Percentiles rank a stretch among this genome's conserved stretches.
Conservation (phyloP, 106 monocot genomes). For the Dendrobium nobile region DNA sequence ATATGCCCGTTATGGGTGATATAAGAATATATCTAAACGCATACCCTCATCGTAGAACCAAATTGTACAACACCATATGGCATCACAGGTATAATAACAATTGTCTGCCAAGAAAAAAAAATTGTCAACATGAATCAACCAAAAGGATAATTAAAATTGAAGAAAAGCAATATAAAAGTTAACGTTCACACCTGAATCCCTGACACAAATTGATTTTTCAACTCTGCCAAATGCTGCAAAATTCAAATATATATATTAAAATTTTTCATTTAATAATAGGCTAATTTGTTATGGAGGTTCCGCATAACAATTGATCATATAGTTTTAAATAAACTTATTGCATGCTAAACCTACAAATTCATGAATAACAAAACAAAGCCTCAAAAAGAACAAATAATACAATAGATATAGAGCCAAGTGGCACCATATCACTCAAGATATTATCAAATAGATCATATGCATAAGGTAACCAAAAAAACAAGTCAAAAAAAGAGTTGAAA, state of each 20-base stretch:
- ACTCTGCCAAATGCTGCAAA: slow-evolving; percentile 44
- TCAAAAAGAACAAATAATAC: not conserved
- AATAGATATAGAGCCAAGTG: not conserved
- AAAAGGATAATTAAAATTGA: slow-evolving; percentile 1
- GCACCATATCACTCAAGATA: not conserved
- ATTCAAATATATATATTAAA: not conserved
- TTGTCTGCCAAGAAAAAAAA: slow-evolving; percentile 36
- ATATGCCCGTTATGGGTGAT: not conserved
- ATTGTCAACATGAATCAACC: not conserved
- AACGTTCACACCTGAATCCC: slow-evolving; percentile 55
- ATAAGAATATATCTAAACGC: not conserved
- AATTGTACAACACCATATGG: slow-evolving; percentile 75
- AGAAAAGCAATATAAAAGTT: not conserved
- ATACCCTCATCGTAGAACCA: slow-evolving; percentile 70
- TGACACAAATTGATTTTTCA: slow-evolving; percentile 44
- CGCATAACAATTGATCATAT: not conserved
- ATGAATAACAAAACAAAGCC: not conserved
- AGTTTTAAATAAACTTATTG: not conserved
- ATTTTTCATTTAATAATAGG: not conserved
- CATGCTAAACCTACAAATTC: not conserved
- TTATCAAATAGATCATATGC: not conserved
- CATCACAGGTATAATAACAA: slow-evolving; percentile 63
- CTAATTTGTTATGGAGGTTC: not conserved
- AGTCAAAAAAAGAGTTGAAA: not conserved
- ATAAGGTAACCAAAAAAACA: not conserved